Evolutionary conservation across 202 grass and related monocot genomes (phyloP), one percentile per base, ranked within the genome.

Genomic region (Setaria viridis): DNA sequence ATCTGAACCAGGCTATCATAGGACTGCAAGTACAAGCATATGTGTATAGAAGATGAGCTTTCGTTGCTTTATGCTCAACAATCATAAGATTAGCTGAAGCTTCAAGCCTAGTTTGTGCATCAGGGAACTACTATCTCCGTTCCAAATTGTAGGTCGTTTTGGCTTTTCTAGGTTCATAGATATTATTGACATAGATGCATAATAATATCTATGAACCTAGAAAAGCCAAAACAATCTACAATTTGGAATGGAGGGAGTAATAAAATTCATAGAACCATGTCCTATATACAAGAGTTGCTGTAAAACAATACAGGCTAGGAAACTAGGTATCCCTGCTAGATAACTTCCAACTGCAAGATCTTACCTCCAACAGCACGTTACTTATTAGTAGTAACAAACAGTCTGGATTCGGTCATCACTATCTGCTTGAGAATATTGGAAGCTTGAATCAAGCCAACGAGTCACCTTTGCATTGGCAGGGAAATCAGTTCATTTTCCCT

Each of bases 41-140:
- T 37, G 69, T 21, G 50, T 39, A 64, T 33, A 33, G 47, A 72
- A 51, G 11, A 35, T 63, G 32, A 21, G 10, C 2, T 59, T 68
- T 15, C 57, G n/a, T 12, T 41, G 15, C 21, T 16, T 32, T n/a
- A 72, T 72, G 43, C 48, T 51, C 43, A 79, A 70, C 13, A 63
- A 32, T 51, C 60, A 63, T 9, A 37, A 41, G 49, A n/a, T 58
- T 17, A 69, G 41, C 43, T n/a, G 43, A 66, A 73, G 54, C 7
- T 57, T 69, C 51, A 51, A 14, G 13, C 50, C 11, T n/a, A 59
- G 5, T 76, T 76, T 82, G 49, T 50, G 67, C 46, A 49, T 70
- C 2, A 53, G 9, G 37, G 20, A 57, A 33, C 15, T 33, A 25
- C 25, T 25, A 25, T 25, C 25, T 25, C 25, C 25, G 25, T 25